phyloP scores from a whole-genome alignment of 2,329 filamentous ascomycete species.

The Tympanopsis confertula region DNA sequence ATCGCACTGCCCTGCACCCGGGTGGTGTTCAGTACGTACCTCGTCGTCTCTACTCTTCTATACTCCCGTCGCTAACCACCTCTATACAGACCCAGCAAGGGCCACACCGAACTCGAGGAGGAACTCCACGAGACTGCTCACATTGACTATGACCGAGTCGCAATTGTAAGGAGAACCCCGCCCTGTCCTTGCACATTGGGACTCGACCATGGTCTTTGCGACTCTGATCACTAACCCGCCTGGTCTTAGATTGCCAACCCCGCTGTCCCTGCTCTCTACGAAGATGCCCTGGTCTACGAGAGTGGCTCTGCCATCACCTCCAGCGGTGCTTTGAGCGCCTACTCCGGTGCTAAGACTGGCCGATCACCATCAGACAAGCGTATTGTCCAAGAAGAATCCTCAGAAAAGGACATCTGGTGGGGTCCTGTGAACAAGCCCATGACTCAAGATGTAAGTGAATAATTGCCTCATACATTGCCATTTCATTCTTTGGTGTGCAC shows the following conservation, averaged over 20 bases:
- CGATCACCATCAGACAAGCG: conserved; percentile 95
- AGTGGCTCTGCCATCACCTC: conserved; percentile 95
- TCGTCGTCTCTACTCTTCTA: conserved; percentile 4
- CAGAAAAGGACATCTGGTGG: conserved; percentile 94
- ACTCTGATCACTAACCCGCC: conserved; percentile 9
- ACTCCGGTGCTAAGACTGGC: conserved; percentile 95
- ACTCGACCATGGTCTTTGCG: conserved; percentile 2
- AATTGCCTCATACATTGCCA: conserved; percentile 3
- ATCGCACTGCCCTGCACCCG: conserved; percentile 88
- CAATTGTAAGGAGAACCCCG: conserved; percentile 60
- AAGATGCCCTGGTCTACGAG: conserved; percentile 98
- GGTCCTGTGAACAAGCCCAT: conserved; percentile 99
- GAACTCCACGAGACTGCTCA: conserved; percentile 94
- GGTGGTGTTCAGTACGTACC: conserved; percentile 72
- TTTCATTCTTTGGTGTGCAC: too few relatives aligned
- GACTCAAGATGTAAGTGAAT: conserved; percentile 76
- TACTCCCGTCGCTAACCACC: conserved; percentile 1
- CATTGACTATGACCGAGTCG: conserved; percentile 97
- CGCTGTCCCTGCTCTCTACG: conserved; percentile 88
- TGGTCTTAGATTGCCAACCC: conserved; percentile 64
- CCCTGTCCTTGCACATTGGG: background rate
- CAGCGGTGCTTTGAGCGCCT: conserved; percentile 86
- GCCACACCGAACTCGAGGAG: conserved; percentile 96
- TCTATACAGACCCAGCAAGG: conserved; percentile 55
- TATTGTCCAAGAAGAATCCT: conserved; percentile 82